phyloP scores from a whole-genome alignment of 2,329 filamentous ascomycete genomes.

The Venturiaceae sp. region DNA sequence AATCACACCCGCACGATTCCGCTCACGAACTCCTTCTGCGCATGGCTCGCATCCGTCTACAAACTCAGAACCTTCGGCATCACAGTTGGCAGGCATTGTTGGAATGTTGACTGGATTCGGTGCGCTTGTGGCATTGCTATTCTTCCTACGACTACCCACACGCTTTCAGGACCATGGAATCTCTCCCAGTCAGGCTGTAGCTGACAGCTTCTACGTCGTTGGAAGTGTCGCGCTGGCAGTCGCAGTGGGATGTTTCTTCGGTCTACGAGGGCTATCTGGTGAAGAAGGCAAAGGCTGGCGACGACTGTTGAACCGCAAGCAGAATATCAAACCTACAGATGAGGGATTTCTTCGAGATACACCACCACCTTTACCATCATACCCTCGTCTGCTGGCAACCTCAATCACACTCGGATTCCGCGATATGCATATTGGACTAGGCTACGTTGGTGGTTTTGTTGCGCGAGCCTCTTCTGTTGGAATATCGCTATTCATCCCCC shows the following conservation, averaged over 20 bases:
- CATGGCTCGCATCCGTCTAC: slow-evolving; percentile 4
- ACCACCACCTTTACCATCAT: slow-evolving; percentile 16
- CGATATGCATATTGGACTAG: slow-evolving; percentile 71
- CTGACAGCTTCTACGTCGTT: slow-evolving; percentile 82
- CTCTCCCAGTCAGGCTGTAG: slow-evolving; percentile 64
- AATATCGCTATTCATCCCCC: slow-evolving; percentile 87
- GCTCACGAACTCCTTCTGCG: slow-evolving; percentile 19
- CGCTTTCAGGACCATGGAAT: slow-evolving; percentile 65
- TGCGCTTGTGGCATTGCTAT: slow-evolving; percentile 68
- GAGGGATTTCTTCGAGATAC: not conserved
- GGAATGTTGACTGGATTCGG: slow-evolving; percentile 89
- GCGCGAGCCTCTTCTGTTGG: slow-evolving; percentile 89
- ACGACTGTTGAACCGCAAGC: slow-evolving; percentile 15
- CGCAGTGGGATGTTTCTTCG: slow-evolving; percentile 66
- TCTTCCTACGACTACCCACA: slow-evolving; percentile 83
- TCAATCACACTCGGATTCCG: slow-evolving; percentile 54
- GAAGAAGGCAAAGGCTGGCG: slow-evolving; percentile 70
- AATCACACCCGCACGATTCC: slow-evolving; percentile 54
- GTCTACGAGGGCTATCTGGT: slow-evolving; percentile 56
- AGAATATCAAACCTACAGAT: slow-evolving; percentile 8
- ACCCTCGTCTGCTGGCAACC: slow-evolving; percentile 29
- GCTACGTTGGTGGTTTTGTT: slow-evolving; percentile 90
- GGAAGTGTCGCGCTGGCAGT: slow-evolving; percentile 62
- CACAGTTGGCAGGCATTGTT: slow-evolving; percentile 74
- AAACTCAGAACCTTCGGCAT: slow-evolving; percentile 33